These are phyloP conservation scores for Salvia miltiorrhiza DNA, from an alignment of 257 asterid species.

Conservation along the genomic window DNA sequence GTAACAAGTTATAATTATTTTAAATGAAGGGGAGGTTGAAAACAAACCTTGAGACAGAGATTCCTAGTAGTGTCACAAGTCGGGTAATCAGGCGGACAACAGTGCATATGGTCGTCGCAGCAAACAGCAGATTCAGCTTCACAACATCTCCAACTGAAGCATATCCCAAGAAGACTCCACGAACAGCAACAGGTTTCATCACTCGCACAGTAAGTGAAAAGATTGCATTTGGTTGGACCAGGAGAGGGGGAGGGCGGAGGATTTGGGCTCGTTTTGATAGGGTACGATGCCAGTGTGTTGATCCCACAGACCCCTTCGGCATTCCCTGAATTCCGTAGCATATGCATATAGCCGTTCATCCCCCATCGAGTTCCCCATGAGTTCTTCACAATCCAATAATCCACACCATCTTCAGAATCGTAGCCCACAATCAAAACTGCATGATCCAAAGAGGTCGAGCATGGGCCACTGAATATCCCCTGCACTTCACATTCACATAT, in stretches of 20 bases:
- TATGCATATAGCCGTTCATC: conserved; percentile 68
- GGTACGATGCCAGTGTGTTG: conserved; percentile 81
- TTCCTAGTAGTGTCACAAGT: conserved; percentile 54
- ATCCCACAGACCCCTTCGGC: conserved; percentile 77
- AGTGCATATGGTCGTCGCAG: conserved; percentile 60
- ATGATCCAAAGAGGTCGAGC: conserved; percentile 77
- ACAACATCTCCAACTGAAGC: conserved; percentile 84
- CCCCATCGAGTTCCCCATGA: conserved; percentile 98
- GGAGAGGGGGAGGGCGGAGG: conserved; percentile 85
- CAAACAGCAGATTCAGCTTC: conserved; percentile 70
- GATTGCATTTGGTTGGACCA: conserved; percentile 56
- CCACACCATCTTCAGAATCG: conserved; percentile 66
- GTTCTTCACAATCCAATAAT: conserved; percentile 88
- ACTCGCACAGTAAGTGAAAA: conserved; percentile 55
- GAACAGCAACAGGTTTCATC: conserved; percentile 94
- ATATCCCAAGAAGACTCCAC: conserved; percentile 54
- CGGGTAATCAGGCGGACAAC: conserved; percentile 85
- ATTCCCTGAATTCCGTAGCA: conserved; percentile 52
- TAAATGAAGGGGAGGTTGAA: too few relatives aligned
- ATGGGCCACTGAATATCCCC: conserved; percentile 92
- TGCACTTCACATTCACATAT: conserved; percentile 28
- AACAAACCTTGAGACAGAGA: conserved; percentile 67
- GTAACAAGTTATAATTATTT: too few relatives aligned
- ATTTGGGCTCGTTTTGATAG: conserved; percentile 80
- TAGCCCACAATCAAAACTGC: conserved; percentile 92